phyloP scores from a whole-genome alignment of 2,329 filamentous ascomycete species.

The Sporothrix euskadiensis region DNA sequence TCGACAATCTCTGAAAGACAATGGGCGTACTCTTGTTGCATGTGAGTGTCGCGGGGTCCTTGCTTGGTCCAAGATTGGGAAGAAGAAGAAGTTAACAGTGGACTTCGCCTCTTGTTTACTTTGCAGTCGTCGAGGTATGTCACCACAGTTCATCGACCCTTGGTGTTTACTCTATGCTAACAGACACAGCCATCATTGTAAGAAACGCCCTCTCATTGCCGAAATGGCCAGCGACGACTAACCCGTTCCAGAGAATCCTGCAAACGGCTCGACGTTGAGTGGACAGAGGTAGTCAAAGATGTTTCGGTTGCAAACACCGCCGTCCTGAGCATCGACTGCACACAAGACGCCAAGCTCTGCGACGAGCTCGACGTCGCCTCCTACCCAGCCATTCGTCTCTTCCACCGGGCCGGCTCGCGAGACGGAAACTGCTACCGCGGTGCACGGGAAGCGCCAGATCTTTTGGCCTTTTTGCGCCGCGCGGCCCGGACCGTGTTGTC shows the following conservation, averaged over 20 bases:
- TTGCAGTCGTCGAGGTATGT: constrained; percentile 31
- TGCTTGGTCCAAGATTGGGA: too few species aligned
- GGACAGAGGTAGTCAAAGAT: constrained; percentile 36
- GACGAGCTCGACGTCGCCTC: constrained; percentile 46
- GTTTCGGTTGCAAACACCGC: constrained; percentile 23
- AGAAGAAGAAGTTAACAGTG: not conserved
- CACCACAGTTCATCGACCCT: too few species aligned
- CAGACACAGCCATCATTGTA: constrained; percentile 28
- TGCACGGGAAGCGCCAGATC: constrained; percentile 41
- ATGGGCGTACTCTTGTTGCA: constrained; percentile 37
- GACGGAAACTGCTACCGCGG: constrained; percentile 47
- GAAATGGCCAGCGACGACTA: not conserved
- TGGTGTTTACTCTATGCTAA: not conserved
- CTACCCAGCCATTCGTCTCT: constrained; percentile 50
- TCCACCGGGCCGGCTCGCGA: constrained; percentile 38
- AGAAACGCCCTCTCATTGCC: not conserved
- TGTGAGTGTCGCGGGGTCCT: constrained; percentile 36
- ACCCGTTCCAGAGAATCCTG: constrained; percentile 36
- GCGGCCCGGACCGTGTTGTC: constrained; percentile 38
- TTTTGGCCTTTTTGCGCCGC: constrained; percentile 33
- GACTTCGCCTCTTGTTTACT: not conserved
- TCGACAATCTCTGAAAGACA: constrained; percentile 25
- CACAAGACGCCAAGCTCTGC: constrained; percentile 42
- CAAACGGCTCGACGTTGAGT: constrained; percentile 42
- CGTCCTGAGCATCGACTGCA: constrained; percentile 47